Percentiles rank a stretch among this genome's conserved stretches.
These are phyloP conservation scores for Chytriomyces confervae DNA, from an alignment of 192 early-diverging fungal species.

Conservation along the genomic window DNA sequence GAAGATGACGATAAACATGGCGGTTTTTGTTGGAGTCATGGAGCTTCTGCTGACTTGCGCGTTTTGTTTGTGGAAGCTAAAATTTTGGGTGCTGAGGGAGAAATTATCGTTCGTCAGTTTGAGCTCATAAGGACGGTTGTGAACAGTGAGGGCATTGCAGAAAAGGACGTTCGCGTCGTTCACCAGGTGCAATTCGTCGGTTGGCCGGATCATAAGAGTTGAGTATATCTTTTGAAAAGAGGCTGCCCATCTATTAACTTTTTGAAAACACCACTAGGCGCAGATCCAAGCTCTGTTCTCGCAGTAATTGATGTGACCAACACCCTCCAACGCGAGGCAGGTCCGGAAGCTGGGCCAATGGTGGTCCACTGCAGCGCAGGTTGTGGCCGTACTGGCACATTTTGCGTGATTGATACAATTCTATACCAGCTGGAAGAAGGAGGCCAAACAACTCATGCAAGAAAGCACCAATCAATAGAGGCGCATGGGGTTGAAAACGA, in stretches of 20 bases:
- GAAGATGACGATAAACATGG: too few species aligned
- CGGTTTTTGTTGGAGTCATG: conserved; percentile 37
- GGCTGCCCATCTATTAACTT: too few species aligned
- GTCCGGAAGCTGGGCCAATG: conserved; percentile 48
- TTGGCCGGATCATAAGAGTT: conserved; percentile 82
- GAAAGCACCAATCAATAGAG: neutral
- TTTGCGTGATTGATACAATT: conserved; percentile 54
- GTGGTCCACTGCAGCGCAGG: conserved; percentile 66
- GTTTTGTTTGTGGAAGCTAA: conserved; percentile 37
- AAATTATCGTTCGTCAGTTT: conserved; percentile 40
- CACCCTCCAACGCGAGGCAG: conserved; percentile 34
- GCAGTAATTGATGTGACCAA: conserved; percentile 54
- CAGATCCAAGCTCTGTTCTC: conserved; percentile 42
- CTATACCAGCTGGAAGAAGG: conserved; percentile 42
- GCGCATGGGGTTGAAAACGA: neutral
- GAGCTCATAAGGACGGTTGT: neutral
- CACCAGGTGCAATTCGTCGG: conserved; percentile 77
- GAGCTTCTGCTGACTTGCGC: conserved; percentile 62
- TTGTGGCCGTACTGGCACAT: conserved; percentile 63
- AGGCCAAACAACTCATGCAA: neutral
- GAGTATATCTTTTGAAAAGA: conserved; percentile 15
- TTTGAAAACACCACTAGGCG: neutral
- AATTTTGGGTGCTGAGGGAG: conserved; percentile 24
- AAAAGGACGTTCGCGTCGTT: conserved; percentile 47
- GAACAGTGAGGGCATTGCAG: neutral